phyloP scores from a whole-genome alignment of 2,329 filamentous ascomycete species.

The Albophoma yamanashiensis region DNA sequence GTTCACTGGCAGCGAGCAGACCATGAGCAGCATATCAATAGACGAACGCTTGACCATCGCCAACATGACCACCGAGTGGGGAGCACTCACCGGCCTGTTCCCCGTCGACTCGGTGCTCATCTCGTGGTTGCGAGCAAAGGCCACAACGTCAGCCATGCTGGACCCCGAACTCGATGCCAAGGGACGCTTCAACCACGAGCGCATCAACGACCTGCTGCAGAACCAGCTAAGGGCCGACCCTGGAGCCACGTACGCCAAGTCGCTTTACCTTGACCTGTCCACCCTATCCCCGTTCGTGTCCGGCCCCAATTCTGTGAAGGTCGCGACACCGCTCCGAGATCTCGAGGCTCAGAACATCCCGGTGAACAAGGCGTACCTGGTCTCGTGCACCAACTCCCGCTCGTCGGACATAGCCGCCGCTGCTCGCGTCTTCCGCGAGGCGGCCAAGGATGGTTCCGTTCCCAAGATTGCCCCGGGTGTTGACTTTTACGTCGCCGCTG shows the following conservation, averaged over 20 bases:
- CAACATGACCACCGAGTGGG: constrained; percentile 82
- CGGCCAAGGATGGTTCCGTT: constrained; percentile 49
- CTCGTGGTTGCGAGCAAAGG: constrained; percentile 67
- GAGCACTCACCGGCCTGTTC: constrained; percentile 53
- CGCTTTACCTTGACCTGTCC: constrained; percentile 70
- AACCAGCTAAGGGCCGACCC: constrained; percentile 61
- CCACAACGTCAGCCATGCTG: constrained; percentile 58
- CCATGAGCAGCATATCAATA: constrained; percentile 59
- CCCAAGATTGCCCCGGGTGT: constrained; percentile 67
- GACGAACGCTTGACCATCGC: constrained; percentile 64
- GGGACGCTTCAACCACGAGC: constrained; percentile 58
- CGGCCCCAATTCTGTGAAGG: constrained; percentile 85
- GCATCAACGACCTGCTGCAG: constrained; percentile 60
- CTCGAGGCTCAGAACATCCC: constrained; percentile 65
- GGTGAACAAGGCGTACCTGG: constrained; percentile 74
- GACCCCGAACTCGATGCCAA: constrained; percentile 28
- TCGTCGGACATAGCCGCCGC: constrained; percentile 73
- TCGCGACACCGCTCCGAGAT: constrained; percentile 66
- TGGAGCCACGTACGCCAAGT: constrained; percentile 73
- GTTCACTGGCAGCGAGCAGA: constrained; percentile 72
- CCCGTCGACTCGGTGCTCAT: constrained; percentile 66
- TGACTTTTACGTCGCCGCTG: constrained; percentile 79
- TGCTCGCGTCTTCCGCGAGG: constrained; percentile 73
- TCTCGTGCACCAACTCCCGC: constrained; percentile 83
- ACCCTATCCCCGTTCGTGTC: constrained; percentile 77